Evolutionary conservation across 192 early-diverging fungal genomes (phyloP), one percentile per base, ranked within the genome.

Genomic region (Umbelopsis ramanniana): DNA sequence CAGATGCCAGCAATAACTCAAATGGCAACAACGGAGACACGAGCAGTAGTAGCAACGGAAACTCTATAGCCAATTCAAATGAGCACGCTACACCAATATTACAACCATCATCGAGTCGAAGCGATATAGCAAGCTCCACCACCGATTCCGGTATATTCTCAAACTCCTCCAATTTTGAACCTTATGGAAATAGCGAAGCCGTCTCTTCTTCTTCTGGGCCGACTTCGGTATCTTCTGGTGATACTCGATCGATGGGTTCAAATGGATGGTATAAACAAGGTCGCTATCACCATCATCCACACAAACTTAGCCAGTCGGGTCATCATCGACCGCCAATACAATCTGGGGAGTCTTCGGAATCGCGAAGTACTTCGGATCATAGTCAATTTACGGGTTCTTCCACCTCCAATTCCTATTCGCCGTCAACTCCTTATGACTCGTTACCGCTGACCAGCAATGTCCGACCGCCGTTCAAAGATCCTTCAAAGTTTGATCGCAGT

Each of bases 301-400:
- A 63, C 35, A 63, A 63, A 17, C 0, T 19, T 1, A 29, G 19
- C 33, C 35, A 29, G 2, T 37, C 33, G 15, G 33, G 29, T 3
- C 57, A 38, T 63, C 15, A 12, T 8, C 33, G 7, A 7, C 10
- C 33, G 15, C 3, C 29, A 29, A n/a, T n/a, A 0, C 26, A 14
- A 37, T 63, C 57, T 2, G 57, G 29, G 3, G 57, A 63, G 26
- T 63, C 57, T 6, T 63, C 57, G 4, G 57, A 63, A 63, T 37
- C 57, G 14, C 57, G 57, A 63, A 63, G 57, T 37, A 37, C 57
- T 37, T 63, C 57, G 19, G 57, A 63, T 63, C 33, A 63, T 35
- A 63, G 57, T 26, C 57, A 38, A 35, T 63, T 63, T 63, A 6
- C 33, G 33, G 33, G 33, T 6, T 35, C 57, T 8, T 35, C 29